A percentile compares a stretch with the other conserved stretches of the same genome.
phyloP scores from a whole-genome alignment of 495 filamentous ascomycete species.

The Friedmanniomyces simplex region DNA sequence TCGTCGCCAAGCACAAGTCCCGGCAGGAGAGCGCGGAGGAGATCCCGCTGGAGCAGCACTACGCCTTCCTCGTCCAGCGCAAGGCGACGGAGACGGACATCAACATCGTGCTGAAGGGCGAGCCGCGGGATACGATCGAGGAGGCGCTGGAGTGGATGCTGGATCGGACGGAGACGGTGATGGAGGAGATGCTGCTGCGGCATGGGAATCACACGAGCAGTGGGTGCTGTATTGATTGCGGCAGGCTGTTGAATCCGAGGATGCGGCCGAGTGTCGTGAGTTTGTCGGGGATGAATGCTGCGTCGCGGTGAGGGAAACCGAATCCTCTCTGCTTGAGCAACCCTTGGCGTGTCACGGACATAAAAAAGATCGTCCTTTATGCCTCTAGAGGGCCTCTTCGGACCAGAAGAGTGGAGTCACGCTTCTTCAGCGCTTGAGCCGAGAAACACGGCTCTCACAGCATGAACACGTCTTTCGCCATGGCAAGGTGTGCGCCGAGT shows the following conservation, averaged over 20 bases:
- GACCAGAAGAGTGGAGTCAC: too few species aligned
- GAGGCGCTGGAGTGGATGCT: conserved; percentile 8
- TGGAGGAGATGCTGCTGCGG: conserved; percentile 1
- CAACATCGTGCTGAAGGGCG: not conserved
- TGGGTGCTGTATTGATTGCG: not conserved
- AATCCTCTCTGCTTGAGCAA: too few species aligned
- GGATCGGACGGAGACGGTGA: conserved; percentile 1
- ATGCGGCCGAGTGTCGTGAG: not conserved
- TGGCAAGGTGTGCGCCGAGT: too few species aligned
- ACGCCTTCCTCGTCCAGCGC: conserved; percentile 4
- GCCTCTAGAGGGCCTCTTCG: too few species aligned
- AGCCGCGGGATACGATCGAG: not conserved
- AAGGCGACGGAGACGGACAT: not conserved
- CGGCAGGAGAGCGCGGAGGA: conserved; percentile 3
- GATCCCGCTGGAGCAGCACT: not conserved
- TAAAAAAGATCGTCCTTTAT: too few species aligned
- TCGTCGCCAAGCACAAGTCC: not conserved
- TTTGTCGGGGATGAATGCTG: too few species aligned
- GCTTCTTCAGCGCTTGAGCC: too few species aligned
- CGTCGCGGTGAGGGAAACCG: too few species aligned
- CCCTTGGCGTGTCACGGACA: too few species aligned
- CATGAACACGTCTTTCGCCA: too few species aligned
- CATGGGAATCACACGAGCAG: not conserved
- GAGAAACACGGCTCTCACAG: too few species aligned
- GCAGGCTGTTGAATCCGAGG: not conserved